These are phyloP conservation scores for Cryphonectria naterciae DNA, from an alignment of 2,329 filamentous ascomycete species.

Conservation along the genomic window DNA sequence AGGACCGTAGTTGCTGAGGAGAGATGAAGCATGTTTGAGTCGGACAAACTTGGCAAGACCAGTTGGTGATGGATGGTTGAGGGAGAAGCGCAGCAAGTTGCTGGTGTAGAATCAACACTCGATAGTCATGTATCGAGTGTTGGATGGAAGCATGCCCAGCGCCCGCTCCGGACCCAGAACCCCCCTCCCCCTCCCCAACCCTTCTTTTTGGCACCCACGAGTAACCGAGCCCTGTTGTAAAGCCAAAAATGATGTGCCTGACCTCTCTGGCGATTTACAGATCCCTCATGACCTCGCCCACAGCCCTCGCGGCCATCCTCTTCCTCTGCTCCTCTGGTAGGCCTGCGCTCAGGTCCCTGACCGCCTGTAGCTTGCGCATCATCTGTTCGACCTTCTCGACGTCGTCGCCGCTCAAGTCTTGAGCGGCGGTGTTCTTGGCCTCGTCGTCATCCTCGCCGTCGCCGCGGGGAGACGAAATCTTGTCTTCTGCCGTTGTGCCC, in stretches of 20 bases:
- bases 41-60: background rate
- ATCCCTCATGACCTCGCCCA: conserved; percentile 67
- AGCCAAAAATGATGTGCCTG: background rate
- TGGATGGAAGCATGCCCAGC: background rate
- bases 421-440: conserved; percentile 37
- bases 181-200: background rate
- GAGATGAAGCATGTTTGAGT: background rate
- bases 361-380: conserved; percentile 67
- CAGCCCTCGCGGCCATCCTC: conserved; percentile 63
- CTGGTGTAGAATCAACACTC: background rate
- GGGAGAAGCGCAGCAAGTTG: no score
- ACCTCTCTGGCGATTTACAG: conserved; percentile 40
- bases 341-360: conserved; percentile 61
- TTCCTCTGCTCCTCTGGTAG: conserved; percentile 64
- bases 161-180: background rate
- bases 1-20: background rate
- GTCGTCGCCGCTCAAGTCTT: conserved; percentile 50
- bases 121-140: background rate
- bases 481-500: conserved; percentile 1
- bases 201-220: no score
- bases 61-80: background rate
- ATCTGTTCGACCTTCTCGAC: conserved; percentile 64
- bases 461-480: background rate
- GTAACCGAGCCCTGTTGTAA: background rate
- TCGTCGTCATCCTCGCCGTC: conserved; percentile 21